Evolutionary conservation across 1,284 basidiomycete genomes (phyloP), one percentile per base, ranked within the genome.

Genomic region (Heterobasidion parviporum): DNA sequence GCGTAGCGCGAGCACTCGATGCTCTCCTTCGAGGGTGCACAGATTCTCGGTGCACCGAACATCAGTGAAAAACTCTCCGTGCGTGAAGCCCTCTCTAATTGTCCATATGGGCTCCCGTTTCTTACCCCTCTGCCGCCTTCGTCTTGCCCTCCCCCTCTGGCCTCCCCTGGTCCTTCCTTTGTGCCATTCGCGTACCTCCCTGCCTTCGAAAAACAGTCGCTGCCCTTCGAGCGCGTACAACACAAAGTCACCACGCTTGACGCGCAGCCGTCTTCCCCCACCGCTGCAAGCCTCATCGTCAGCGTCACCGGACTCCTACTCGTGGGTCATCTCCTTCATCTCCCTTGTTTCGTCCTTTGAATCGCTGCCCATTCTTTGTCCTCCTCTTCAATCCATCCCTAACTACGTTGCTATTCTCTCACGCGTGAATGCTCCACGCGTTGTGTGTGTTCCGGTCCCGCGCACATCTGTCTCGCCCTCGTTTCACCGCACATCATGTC

Each of bases 201-300:
- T 26, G 26, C 26, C 26, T 26, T 26, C 6, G 26, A 5, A 26
- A 26, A 26, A 5, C 67, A 98, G 93, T 65, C 65, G 53, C 78
- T 98, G 44, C 91, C 93, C 4, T 97, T 98, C 76, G 46, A 71
- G 53, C 87, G 83, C 64, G 93, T 98, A 46, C 73, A 76, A 62
- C 96, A 98, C 81, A 83, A 85, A 59, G 79, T 98, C 63, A 77
- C 83, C 26, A 98, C 94, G 6, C 74, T 86, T 56, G 95, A 98
- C 70, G 90, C 87, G 12, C 96, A 98, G 70, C 95, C 95, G 6
- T 91, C 93, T 1, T 83, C 82, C 6, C 71, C 74, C 0, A 68
- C 72, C 16, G 69, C 81, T 12, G 79, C 83, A 8, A 85, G 83
- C 61, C 72, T 98, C 60, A 75, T 97, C 56, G 92, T 98, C 56